A percentile compares a stretch with the other conserved stretches of the same genome.
phyloP scores from a whole-genome alignment of 805 yeast genomes.

The Torulaspora franciscae region DNA sequence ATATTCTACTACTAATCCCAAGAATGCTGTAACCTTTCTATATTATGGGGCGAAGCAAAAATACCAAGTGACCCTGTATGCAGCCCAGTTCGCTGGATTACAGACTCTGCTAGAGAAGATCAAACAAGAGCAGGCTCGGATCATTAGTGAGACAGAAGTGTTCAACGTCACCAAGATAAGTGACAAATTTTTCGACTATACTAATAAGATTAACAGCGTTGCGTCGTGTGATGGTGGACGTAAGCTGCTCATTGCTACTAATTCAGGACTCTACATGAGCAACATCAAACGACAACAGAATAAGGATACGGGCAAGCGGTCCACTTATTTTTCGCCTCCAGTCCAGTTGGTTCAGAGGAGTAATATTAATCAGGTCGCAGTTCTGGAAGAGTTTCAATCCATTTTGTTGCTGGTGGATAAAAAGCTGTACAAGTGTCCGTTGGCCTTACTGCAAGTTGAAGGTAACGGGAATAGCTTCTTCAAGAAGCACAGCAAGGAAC shows the following conservation, averaged over 20 bases:
- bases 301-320: slow-evolving; percentile 43
- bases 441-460: slow-evolving; percentile 51
- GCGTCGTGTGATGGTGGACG: slow-evolving; percentile 94
- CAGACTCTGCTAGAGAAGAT: slow-evolving; percentile 77
- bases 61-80: slow-evolving; percentile 42
- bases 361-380: slow-evolving; percentile 84
- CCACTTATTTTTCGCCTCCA: slow-evolving; percentile 62
- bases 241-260: slow-evolving; percentile 85
- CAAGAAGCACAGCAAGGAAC: slow-evolving; percentile 63
- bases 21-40: slow-evolving; percentile 34
- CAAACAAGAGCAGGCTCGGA: slow-evolving; percentile 68
- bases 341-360: slow-evolving; percentile 65
- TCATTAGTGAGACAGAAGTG: slow-evolving; percentile 69
- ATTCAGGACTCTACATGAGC: slow-evolving; percentile 80
- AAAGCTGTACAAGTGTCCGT: slow-evolving; percentile 68
- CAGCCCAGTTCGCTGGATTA: slow-evolving; percentile 51
- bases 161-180: slow-evolving; percentile 73
- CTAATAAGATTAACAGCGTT: slow-evolving; percentile 80
- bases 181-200: slow-evolving; percentile 67
- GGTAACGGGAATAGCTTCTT: slow-evolving; percentile 41
- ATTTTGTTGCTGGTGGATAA: slow-evolving; percentile 79
- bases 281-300: slow-evolving; percentile 50
- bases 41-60: slow-evolving; percentile 38
- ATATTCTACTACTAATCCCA: slow-evolving; percentile 22
- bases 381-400: slow-evolving; percentile 84